Evolutionary conservation across 202 grass and related monocot genomes (phyloP), one percentile per base, ranked within the genome.

Genomic region (Schoenoplectus triqueter): DNA sequence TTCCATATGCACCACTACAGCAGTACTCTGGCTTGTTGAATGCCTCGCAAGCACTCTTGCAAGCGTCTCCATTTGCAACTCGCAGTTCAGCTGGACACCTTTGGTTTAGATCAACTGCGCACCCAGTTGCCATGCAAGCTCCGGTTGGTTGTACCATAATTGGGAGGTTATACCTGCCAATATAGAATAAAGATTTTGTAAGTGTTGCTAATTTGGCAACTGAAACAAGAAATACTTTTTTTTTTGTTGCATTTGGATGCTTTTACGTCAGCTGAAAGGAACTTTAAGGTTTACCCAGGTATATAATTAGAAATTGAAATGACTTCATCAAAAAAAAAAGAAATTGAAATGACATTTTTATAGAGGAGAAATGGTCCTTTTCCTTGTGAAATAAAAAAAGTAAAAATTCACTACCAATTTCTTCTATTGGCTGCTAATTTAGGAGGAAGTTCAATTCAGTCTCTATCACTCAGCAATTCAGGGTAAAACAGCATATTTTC

Each of bases 11-110:
- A 61, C 95, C 95, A 85, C 95, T 98, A 93, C 95, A 98, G 80
- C 95, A 98, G 88, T 90, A 98, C 87, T 98, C 95, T 0, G 95
- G 93, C 86, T 87, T 92, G 41, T 91, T 91, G 82, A 98, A 98
- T 2, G 95, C 95, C 78, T 95, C 92, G 88, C 95, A 98, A 11
- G 95, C 95, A 66, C 92, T 95, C 62, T 90, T 87, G 88, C 95
- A 98, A 44, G 93, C 95, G 14, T 85, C 85, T 68, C 93, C 95
- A 62, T 91, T 89, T 44, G 80, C 66, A 2, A 88, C 62, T 17
- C 86, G 85, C 9, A 98, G 88, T 87, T 98, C 95, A 19, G 89
- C 73, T 17, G 95, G 95, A 80, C 95, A 98, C 78, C 81, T 72
- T 66, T 56, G 20, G 92, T 91, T 93, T 69, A 98, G 81, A 86